Conservation (phyloP, 345 rosid species). For the Euphorbia tirucalli region DNA sequence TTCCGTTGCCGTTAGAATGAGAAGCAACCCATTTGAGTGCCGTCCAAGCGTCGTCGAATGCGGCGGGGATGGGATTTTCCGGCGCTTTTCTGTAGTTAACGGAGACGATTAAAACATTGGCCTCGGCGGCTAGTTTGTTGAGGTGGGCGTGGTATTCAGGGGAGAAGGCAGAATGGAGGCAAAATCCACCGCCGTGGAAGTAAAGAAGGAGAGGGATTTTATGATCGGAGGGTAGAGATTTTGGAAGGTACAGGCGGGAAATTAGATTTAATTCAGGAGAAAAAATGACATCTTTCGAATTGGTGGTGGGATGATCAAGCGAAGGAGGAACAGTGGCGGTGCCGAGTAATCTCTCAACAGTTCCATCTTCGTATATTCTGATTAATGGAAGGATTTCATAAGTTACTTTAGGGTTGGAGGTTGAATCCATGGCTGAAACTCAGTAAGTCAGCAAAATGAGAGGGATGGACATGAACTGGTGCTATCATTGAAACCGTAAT, state of each 20-base stretch:
- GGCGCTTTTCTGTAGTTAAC: constrained; percentile 49
- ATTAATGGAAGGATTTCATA: constrained; percentile 10
- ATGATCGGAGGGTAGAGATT: background rate
- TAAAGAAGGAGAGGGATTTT: constrained; percentile 49
- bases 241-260: constrained; percentile 50
- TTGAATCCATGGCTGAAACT: constrained; percentile 10
- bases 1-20: constrained; percentile 11
- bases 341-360: constrained; percentile 34
- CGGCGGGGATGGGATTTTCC: constrained; percentile 41
- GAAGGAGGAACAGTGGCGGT: constrained; percentile 42
- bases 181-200: constrained; percentile 57
- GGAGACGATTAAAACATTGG: constrained; percentile 39
- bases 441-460: too few relatives aligned
- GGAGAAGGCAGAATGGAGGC: constrained; percentile 38
- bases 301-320: constrained; percentile 32
- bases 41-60: constrained; percentile 46
- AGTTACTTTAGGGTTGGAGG: background rate
- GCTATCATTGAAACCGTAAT: too few relatives aligned
- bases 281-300: constrained; percentile 42
- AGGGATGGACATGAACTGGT: too few relatives aligned
- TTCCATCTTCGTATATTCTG: constrained; percentile 40
- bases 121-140: constrained; percentile 28
- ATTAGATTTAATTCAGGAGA: constrained; percentile 26
- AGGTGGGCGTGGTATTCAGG: constrained; percentile 29
- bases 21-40: constrained; percentile 31